These are phyloP conservation scores for Rhizophlyctis rosea DNA, from an alignment of 192 early-diverging fungal species.

Conservation along the genomic window DNA sequence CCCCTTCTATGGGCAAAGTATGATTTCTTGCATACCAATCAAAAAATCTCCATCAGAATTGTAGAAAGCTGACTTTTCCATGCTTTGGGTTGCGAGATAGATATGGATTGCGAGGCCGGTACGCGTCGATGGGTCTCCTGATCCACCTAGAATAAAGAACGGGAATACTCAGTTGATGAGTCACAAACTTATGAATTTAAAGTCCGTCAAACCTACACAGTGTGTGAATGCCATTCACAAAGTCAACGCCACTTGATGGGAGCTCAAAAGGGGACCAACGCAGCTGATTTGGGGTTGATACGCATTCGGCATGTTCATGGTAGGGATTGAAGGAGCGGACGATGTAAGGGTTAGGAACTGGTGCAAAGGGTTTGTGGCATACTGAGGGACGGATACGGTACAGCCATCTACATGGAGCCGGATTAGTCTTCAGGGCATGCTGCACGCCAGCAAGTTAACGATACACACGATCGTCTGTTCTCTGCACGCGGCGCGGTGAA, in stretches of 20 bases:
- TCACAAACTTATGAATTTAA: background rate
- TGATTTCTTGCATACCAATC: conserved; percentile 57
- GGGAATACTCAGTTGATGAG: background rate
- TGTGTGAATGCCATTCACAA: conserved; percentile 81
- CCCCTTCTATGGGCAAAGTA: background rate
- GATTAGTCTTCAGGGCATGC: background rate
- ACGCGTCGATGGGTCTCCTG: conserved; percentile 74
- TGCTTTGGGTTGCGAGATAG: conserved; percentile 72
- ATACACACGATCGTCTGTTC: conserved; percentile 71
- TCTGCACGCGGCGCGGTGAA: conserved; percentile 79
- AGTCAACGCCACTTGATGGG: conserved; percentile 57
- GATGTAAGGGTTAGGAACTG: conserved; percentile 39
- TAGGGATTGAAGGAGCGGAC: conserved; percentile 56
- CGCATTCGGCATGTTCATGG: conserved; percentile 39
- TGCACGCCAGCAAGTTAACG: background rate
- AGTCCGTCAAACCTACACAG: conserved; percentile 42
- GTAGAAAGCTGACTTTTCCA: conserved; percentile 78
- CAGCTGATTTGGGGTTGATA: conserved; percentile 79
- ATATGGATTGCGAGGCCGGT: conserved; percentile 83
- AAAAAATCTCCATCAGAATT: conserved; percentile 91
- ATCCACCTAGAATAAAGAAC: conserved; percentile 53
- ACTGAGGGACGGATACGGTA: conserved; percentile 95
- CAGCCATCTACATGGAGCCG: conserved; percentile 65
- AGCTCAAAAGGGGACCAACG: conserved; percentile 90
- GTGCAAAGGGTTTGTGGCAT: conserved; percentile 69